A percentile compares a stretch with the other conserved stretches of the same genome.
Evolutionary conservation across 2,329 filamentous ascomycete species (phyloP).

Genomic region (Fusarium nelsonii): DNA sequence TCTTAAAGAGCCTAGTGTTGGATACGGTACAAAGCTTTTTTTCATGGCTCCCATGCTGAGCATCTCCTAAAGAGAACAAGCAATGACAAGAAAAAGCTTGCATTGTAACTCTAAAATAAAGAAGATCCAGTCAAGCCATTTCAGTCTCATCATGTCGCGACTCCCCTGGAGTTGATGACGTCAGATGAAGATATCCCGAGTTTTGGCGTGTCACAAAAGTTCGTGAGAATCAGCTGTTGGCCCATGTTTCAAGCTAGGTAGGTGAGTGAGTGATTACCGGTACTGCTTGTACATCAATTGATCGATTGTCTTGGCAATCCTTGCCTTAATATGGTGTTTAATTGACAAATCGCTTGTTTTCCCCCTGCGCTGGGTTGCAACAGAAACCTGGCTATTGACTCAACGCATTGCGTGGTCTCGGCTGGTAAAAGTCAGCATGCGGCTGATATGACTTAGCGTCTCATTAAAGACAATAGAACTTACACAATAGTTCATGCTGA

Average conservation of each 20-base stretch:
- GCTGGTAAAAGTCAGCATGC: neutral
- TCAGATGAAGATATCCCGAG: constrained; percentile 19
- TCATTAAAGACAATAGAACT: neutral
- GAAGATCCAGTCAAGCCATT: constrained; percentile 13
- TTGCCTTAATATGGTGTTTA: neutral
- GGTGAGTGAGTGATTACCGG: neutral
- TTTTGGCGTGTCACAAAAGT: constrained; percentile 2
- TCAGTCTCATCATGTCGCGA: constrained; percentile 3
- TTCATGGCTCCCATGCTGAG: neutral
- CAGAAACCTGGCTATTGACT: neutral
- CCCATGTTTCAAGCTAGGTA: constrained; percentile 14
- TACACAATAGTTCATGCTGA: neutral
- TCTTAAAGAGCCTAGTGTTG: neutral
- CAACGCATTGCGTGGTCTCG: neutral
- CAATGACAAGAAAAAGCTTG: constrained; percentile 25
- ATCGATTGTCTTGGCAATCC: neutral
- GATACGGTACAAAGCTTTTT: neutral
- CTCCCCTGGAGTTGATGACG: constrained; percentile 24
- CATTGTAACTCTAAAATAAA: constrained; percentile 25
- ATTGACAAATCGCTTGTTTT: neutral
- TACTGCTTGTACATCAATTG: neutral
- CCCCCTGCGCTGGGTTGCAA: neutral
- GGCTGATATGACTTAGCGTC: neutral
- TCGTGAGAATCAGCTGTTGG: constrained; percentile 5
- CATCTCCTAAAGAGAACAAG: neutral